phyloP scores from a whole-genome alignment of 257 asterid genomes.

The Primulina eburnea region DNA sequence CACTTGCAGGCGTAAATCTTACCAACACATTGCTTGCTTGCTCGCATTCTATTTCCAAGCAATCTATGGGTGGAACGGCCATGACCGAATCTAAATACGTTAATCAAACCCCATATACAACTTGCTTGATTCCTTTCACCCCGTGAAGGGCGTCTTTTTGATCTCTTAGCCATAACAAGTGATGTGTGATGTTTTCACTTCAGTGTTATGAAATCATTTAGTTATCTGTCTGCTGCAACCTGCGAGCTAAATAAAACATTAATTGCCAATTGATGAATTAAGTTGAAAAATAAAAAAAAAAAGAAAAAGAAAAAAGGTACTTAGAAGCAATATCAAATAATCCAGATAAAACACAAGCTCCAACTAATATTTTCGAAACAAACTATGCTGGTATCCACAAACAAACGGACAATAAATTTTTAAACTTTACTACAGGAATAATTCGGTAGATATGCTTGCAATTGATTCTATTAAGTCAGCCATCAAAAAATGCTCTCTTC shows the following conservation, averaged over 20 bases:
- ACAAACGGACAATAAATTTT: constrained; percentile 22
- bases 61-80: constrained; percentile 67
- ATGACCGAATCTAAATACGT: constrained; percentile 73
- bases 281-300: not conserved
- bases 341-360: not conserved
- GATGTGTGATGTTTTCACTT: constrained; percentile 10
- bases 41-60: constrained; percentile 66
- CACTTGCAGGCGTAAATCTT: constrained; percentile 28
- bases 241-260: constrained; percentile 26
- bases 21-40: constrained; percentile 46
- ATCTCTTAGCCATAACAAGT: constrained; percentile 68
- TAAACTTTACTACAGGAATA: not conserved
- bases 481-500: not conserved
- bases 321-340: not conserved
- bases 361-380: not conserved
- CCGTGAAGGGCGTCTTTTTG: constrained; percentile 48
- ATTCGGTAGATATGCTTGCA: not conserved
- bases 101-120: constrained; percentile 78
- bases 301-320: not conserved
- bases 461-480: not conserved
- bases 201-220: constrained; percentile 26
- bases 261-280: not conserved
- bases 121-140: constrained; percentile 72
- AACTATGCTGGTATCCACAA: not conserved
- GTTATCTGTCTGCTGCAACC: constrained; percentile 26